These are phyloP conservation scores for Pythium brassicae DNA, from an alignment of 352 stramenopile genomes.

Conservation along the genomic window DNA sequence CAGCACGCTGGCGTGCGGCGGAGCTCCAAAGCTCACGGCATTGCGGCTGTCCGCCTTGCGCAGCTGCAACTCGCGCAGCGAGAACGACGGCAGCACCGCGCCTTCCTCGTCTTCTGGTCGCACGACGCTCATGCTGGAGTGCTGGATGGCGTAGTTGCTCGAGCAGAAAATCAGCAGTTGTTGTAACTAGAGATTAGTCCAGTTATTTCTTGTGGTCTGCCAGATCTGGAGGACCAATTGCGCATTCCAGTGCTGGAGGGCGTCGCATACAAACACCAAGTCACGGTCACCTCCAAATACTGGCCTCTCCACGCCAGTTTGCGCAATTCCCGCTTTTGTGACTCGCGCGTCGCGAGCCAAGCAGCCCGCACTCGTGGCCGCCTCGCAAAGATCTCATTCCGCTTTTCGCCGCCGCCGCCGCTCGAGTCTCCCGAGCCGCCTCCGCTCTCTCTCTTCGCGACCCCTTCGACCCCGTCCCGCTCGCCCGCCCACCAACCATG, in stretches of 20 bases:
- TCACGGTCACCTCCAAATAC: too few species aligned
- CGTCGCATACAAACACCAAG: too few species aligned
- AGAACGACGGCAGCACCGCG: conserved; percentile 41
- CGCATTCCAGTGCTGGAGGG: too few species aligned
- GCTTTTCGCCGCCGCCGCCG: conserved; percentile 9
- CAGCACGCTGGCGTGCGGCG: conserved; percentile 46
- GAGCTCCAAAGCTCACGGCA: conserved; percentile 44
- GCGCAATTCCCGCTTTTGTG: too few species aligned
- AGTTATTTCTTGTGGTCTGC: background rate
- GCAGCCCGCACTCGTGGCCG: background rate
- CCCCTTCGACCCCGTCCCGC: background rate
- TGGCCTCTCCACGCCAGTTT: too few species aligned
- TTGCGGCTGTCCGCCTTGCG: conserved; percentile 58
- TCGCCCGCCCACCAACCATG: conserved; percentile 23
- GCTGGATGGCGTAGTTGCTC: background rate
- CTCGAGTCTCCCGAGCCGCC: conserved; percentile 1
- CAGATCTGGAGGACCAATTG: too few species aligned
- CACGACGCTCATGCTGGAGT: background rate
- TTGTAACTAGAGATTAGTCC: too few species aligned
- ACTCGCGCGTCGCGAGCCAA: background rate
- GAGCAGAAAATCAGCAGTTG: too few species aligned
- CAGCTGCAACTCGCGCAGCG: conserved; percentile 38
- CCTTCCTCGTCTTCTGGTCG: background rate
- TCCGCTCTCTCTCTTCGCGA: background rate
- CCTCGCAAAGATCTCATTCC: conserved; percentile 8